Conservation (phyloP, 352 stramenopile species). For the Elongisporangium undulatum region DNA sequence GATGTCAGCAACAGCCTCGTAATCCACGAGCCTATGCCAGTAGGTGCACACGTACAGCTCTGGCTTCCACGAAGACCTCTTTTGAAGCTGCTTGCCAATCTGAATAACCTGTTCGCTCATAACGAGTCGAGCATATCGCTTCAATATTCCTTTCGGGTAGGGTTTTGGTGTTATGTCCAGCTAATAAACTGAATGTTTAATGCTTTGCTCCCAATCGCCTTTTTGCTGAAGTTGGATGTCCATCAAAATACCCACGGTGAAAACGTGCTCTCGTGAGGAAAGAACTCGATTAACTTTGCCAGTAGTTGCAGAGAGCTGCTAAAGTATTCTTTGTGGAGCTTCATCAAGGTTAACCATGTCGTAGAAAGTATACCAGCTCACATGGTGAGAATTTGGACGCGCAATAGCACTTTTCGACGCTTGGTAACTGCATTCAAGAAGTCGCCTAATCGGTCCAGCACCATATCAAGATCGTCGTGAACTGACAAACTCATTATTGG, state of each 20-base stretch:
- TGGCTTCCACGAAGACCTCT: constrained; percentile 60
- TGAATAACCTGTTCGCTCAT: constrained; percentile 20
- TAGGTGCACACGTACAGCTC: too few relatives aligned
- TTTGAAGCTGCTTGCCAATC: constrained; percentile 11
- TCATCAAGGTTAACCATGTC: constrained; percentile 42
- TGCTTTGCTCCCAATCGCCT: constrained; percentile 49
- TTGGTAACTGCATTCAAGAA: constrained; percentile 59
- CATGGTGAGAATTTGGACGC: constrained; percentile 63
- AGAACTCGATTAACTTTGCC: constrained; percentile 53
- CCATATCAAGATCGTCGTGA: constrained; percentile 21
- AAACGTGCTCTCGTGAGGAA: constrained; percentile 38
- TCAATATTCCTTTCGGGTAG: constrained; percentile 63
- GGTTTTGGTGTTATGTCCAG: constrained; percentile 41
- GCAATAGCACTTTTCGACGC: constrained; percentile 12
- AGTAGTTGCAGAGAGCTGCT: constrained; percentile 43
- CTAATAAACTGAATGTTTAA: constrained; percentile 52
- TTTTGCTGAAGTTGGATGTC: constrained; percentile 53
- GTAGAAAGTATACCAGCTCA: constrained; percentile 56
- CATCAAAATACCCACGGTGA: constrained; percentile 45
- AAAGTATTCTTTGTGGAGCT: constrained; percentile 46
- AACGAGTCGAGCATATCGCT: constrained; percentile 45
- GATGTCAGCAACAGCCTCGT: too few relatives aligned
- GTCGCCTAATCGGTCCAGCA: constrained; percentile 32
- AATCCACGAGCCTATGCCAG: too few relatives aligned
- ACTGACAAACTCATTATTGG: background rate